Conservation (phyloP, 768 basidiomycete genomes). For the Rhodotorula graminis region DNA sequence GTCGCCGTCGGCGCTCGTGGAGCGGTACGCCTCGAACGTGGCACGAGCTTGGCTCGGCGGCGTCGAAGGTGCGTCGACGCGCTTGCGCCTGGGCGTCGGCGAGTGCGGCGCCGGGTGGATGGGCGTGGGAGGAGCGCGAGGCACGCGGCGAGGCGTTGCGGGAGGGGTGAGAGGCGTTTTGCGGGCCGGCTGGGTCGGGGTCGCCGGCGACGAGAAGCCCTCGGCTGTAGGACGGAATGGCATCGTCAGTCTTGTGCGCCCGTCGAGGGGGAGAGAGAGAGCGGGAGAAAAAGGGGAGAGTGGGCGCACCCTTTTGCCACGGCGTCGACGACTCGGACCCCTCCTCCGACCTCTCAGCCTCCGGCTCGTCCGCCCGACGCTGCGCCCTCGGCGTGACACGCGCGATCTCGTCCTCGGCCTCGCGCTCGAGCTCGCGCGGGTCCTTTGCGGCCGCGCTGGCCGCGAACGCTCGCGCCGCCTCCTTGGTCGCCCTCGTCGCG, state of each 20-base stretch:
- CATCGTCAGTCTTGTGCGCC: not conserved
- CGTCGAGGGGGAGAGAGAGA: too few relatives aligned
- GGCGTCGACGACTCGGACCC: constrained; percentile 11
- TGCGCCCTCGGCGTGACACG: not conserved
- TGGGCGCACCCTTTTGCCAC: constrained; percentile 11
- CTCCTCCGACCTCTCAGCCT: constrained; percentile 20
- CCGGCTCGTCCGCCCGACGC: constrained; percentile 10
- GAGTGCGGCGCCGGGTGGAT: not conserved
- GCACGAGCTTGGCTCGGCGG: constrained; percentile 10
- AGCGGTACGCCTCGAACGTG: constrained; percentile 21
- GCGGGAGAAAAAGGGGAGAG: too few relatives aligned
- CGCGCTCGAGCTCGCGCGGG: not conserved
- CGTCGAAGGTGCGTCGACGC: constrained; percentile 8
- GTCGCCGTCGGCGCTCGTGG: not conserved
- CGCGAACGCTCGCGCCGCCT: constrained; percentile 42
- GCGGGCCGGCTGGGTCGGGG: constrained; percentile 17
- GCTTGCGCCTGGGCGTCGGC: not conserved
- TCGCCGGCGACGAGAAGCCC: constrained; percentile 3
- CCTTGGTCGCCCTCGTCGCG: constrained; percentile 40
- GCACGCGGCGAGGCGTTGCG: constrained; percentile 21
- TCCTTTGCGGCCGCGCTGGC: constrained; percentile 2
- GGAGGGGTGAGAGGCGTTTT: constrained; percentile 34
- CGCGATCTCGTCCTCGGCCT: not conserved
- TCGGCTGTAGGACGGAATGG: not conserved
- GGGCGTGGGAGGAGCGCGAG: constrained; percentile 7